A percentile compares a stretch with the other conserved stretches of the same genome.
Conservation (phyloP, 2,329 filamentous ascomycete species). For the Aspergillus fumigatiaffinis region DNA sequence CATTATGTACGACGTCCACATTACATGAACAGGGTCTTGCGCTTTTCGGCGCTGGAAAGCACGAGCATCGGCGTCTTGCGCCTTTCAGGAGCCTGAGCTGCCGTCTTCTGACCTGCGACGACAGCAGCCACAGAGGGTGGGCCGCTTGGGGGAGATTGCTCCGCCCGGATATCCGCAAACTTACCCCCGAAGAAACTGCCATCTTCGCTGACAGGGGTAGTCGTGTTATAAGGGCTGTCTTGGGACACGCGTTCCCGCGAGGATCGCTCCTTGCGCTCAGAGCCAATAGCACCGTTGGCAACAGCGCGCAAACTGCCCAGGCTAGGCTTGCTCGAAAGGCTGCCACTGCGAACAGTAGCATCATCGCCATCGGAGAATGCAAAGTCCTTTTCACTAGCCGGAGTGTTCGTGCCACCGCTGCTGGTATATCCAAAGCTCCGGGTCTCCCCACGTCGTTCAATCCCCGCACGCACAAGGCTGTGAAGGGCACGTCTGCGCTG, state of each 20-base stretch:
- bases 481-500: slow-evolving; percentile 88
- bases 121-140: slow-evolving; percentile 39
- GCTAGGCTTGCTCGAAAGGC: slow-evolving; percentile 71
- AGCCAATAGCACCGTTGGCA: slow-evolving; percentile 81
- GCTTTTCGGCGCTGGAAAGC: slow-evolving; percentile 84
- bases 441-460: slow-evolving; percentile 73
- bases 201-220: slow-evolving; percentile 64
- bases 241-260: slow-evolving; percentile 54
- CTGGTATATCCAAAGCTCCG: slow-evolving; percentile 62
- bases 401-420: slow-evolving; percentile 73
- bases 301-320: slow-evolving; percentile 72
- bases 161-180: slow-evolving; percentile 45
- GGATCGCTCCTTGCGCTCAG: slow-evolving; percentile 70
- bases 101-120: slow-evolving; percentile 54
- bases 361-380: slow-evolving; percentile 72
- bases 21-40: slow-evolving; percentile 67
- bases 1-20: slow-evolving; percentile 30
- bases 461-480: slow-evolving; percentile 84
- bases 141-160: slow-evolving; percentile 30
- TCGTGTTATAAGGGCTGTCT: slow-evolving; percentile 53
- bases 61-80: slow-evolving; percentile 84
- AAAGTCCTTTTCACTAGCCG: slow-evolving; percentile 75
- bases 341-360: slow-evolving; percentile 70
- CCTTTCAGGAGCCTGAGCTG: slow-evolving; percentile 53
- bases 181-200: slow-evolving; percentile 54